Evolutionary conservation across 2,329 filamentous ascomycete species (phyloP), one percentile per base, ranked within the genome.

Genomic region (Diaporthe longicolla): DNA sequence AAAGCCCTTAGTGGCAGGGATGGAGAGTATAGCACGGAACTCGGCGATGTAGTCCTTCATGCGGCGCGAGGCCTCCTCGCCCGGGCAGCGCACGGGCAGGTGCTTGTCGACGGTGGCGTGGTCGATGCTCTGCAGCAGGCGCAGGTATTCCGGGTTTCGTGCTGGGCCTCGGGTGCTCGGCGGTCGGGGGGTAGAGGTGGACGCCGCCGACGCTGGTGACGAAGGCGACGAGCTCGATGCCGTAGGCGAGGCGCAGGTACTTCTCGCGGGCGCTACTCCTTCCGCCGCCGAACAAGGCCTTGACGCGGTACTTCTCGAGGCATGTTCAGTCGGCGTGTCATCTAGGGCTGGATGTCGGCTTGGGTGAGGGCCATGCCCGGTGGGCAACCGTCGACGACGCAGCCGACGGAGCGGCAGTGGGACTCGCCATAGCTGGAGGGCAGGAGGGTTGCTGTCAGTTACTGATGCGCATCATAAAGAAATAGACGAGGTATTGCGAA

Each of bases 301-400:
- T 97, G 78, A 97, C 92, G 73, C 96, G 96, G 83, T 99, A 99
- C 86, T 98, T 98, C 84, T 98, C 94, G 75, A 98, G 89, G 85
- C 98, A 98, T 75, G 97, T 98, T 91, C 93, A 98, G 85, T 98
- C 96, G 75, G 97, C 96, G 85, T 98, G 97, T 97, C 90, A 98
- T 94, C 85, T 98, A 95, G 65, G 95, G 95, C 85, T 99, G 96
- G 82, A 98, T 97, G 81, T 97, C 94, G 29, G 87, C 88, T 84
- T 98, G 95, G 76, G 91, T 93, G 83, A 98, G 91, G 79, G 92
- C 87, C 88, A 98, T 93, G 79, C 94, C 94, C 19, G 97, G 95
- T 48, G 96, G 97, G 81, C 92, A 94, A 79, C 95, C 95, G 82
- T 98, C 96, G 84, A 98, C 93, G 80, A 98, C 98, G 87, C 94